These are phyloP conservation scores for Penicillium cataractarum DNA, from an alignment of 495 filamentous ascomycete species.

Conservation along the genomic window DNA sequence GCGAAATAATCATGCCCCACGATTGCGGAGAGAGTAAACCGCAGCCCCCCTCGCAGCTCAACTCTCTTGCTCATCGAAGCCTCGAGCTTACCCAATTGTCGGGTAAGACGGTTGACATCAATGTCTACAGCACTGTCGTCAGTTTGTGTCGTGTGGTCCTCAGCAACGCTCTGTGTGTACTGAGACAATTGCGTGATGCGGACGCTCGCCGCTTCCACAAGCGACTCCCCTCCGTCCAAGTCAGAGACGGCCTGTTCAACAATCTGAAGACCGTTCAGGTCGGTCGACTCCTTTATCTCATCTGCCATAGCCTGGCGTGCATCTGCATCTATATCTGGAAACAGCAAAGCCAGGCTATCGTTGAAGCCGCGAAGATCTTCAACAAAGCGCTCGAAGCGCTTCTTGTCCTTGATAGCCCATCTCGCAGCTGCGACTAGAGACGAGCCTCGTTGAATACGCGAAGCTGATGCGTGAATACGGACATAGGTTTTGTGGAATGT, in stretches of 20 bases:
- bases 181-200: constrained; percentile 6
- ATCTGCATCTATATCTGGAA: constrained; percentile 2
- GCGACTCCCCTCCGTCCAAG: background rate
- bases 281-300: background rate
- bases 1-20: background rate
- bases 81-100: constrained; percentile 8
- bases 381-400: constrained; percentile 13
- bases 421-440: background rate
- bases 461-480: background rate
- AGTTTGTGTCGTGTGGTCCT: background rate
- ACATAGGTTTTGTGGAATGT: constrained; percentile 1
- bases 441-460: background rate
- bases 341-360: constrained; percentile 8
- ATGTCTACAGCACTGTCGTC: background rate
- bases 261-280: background rate
- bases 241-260: background rate
- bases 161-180: constrained; percentile 4
- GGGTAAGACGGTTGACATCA: background rate
- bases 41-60: constrained; percentile 4
- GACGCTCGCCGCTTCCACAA: constrained; percentile 5
- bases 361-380: constrained; percentile 15
- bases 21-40: background rate
- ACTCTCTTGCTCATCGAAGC: constrained; percentile 7
- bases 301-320: background rate
- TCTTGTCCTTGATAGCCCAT: constrained; percentile 18